Evolutionary conservation across 2,329 filamentous ascomycete genomes (phyloP).

Genomic region (Bipolaris cookei): DNA sequence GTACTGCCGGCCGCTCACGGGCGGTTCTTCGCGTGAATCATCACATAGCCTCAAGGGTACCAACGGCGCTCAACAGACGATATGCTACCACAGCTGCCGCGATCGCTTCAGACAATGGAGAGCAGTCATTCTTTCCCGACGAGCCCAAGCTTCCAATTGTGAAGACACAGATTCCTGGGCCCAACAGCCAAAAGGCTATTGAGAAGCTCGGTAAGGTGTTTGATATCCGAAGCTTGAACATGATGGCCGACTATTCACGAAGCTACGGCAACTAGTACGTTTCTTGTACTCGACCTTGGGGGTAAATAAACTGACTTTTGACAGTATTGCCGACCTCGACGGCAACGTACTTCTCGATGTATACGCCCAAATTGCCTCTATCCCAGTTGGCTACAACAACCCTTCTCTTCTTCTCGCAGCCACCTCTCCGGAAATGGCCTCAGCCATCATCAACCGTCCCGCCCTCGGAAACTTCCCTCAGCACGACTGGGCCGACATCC

Average conservation of each 20-base stretch:
- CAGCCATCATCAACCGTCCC: conserved; percentile 83
- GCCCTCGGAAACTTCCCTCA: conserved; percentile 91
- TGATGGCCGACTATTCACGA: conserved; percentile 50
- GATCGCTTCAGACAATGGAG: conserved; percentile 42
- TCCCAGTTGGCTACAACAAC: conserved; percentile 93
- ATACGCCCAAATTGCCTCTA: conserved; percentile 91
- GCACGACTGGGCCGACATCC: conserved; percentile 79
- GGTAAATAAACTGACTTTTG: conserved; percentile 8
- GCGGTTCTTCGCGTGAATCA: conserved; percentile 27
- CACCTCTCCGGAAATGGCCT: conserved; percentile 77
- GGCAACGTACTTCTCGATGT: conserved; percentile 77
- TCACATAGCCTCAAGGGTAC: conserved; percentile 23
- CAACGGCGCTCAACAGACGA: conserved; percentile 32
- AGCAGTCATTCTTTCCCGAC: conserved; percentile 62
- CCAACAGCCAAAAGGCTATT: conserved; percentile 72
- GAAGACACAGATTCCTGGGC: conserved; percentile 72
- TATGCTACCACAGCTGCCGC: conserved; percentile 44
- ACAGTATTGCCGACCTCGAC: conserved; percentile 69
- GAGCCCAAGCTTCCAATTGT: conserved; percentile 64
- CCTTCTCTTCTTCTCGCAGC: conserved; percentile 73
- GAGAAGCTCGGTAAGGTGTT: conserved; percentile 78
- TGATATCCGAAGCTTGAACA: conserved; percentile 82
- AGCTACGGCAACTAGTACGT: conserved; percentile 73
- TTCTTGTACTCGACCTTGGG: not conserved
- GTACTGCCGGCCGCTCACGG: conserved; percentile 33